Percentiles rank a stretch among this genome's conserved stretches.
phyloP scores from a whole-genome alignment of 495 filamentous ascomycete species.

The Baudoinia panamericana region DNA sequence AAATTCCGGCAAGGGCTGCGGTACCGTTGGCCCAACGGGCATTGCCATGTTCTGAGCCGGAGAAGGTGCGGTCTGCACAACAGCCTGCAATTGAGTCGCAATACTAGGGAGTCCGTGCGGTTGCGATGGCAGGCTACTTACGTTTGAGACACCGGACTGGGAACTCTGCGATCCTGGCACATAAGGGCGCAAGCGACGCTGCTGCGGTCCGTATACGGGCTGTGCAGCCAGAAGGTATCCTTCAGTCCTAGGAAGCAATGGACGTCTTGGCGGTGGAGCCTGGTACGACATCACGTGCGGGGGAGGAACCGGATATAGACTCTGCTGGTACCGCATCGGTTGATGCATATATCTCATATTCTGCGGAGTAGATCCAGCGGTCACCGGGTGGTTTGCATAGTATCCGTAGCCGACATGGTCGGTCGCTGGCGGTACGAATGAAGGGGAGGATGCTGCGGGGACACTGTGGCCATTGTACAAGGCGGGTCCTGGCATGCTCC shows the following conservation, averaged over 20 bases:
- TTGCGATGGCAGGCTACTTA: slow-evolving; percentile 11
- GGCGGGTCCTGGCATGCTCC: not conserved
- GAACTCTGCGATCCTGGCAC: slow-evolving; percentile 2
- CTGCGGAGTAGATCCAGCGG: too few relatives aligned
- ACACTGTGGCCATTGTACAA: not conserved
- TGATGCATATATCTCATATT: slow-evolving; percentile 4
- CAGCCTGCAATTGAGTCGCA: not conserved
- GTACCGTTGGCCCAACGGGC: not conserved
- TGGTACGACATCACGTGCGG: not conserved
- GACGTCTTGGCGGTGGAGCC: slow-evolving; percentile 3
- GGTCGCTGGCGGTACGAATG: too few relatives aligned
- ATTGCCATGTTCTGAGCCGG: not conserved
- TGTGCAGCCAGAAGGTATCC: not conserved
- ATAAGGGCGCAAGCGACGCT: slow-evolving; percentile 7
- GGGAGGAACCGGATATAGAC: too few relatives aligned
- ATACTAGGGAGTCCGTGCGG: not conserved
- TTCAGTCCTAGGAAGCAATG: slow-evolving; percentile 15
- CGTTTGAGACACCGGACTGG: slow-evolving; percentile 3
- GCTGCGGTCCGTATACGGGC: slow-evolving; percentile 4
- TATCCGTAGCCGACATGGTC: too few relatives aligned
- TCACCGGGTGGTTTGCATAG: too few relatives aligned
- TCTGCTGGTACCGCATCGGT: not conserved
- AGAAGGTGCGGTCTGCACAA: not conserved
- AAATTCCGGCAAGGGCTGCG: not conserved
- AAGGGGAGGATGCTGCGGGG: too few relatives aligned